phyloP scores from a whole-genome alignment of 2,329 filamentous ascomycete species.

The Neoscytalidium dimidiatum region DNA sequence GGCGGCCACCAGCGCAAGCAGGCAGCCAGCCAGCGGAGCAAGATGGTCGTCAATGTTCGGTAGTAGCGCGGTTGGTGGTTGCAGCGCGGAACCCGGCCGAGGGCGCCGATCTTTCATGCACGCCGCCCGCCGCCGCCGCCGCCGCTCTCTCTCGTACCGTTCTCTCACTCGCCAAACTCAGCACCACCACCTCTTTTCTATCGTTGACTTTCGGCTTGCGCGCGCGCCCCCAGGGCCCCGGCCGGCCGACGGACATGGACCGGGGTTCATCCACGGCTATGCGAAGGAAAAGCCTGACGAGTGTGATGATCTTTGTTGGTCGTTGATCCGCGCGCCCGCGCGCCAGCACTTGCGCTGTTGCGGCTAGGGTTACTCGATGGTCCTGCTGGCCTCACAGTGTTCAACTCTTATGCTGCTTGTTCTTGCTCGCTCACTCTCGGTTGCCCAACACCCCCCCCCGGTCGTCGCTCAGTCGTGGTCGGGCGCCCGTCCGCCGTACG shows the following conservation, averaged over 20 bases:
- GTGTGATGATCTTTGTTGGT: neutral
- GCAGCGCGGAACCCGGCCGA: conserved; percentile 1
- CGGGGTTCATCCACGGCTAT: neutral
- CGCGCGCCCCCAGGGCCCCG: too few species aligned
- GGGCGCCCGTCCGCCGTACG: too few species aligned
- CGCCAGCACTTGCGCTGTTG: neutral
- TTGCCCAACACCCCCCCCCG: too few species aligned
- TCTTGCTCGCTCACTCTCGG: neutral
- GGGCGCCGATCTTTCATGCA: conserved; percentile 15
- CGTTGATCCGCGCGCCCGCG: conserved; percentile 9
- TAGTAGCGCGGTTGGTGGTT: neutral
- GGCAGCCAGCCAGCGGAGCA: too few species aligned
- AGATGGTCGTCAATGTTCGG: neutral
- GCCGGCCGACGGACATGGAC: neutral
- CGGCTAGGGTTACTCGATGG: neutral
- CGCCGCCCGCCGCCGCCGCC: neutral
- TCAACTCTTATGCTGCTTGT: neutral
- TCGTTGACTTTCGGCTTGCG: neutral
- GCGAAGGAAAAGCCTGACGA: neutral
- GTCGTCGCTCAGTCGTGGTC: neutral
- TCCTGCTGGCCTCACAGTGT: neutral
- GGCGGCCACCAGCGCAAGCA: neutral
- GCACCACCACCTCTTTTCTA: too few species aligned
- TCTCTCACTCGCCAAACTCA: too few species aligned
- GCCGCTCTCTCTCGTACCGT: too few species aligned